Evolutionary conservation across 2,329 filamentous ascomycete genomes (phyloP).

Genomic region (Aureobasidium sp.): DNA sequence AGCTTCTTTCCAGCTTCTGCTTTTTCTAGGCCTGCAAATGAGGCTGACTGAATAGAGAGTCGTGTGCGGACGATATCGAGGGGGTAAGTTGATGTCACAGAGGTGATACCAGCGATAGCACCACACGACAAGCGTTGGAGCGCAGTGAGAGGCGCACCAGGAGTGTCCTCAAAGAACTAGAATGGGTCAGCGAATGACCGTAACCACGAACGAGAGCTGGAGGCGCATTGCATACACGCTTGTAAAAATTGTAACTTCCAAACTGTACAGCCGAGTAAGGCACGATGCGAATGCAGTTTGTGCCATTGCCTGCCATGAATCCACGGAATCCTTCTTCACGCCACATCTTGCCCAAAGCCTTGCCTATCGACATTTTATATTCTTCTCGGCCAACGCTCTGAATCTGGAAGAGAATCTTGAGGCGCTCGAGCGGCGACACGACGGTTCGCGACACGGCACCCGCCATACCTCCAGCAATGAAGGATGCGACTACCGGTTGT

Average conservation of each 20-base stretch:
- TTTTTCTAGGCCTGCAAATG: slow-evolving; percentile 67
- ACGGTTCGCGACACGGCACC: slow-evolving; percentile 97
- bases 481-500: slow-evolving; percentile 81
- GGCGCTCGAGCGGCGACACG: slow-evolving; percentile 86
- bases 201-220: background rate
- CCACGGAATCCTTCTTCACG: slow-evolving; percentile 92
- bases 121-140: slow-evolving; percentile 74
- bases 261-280: slow-evolving; percentile 98
- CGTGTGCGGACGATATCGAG: slow-evolving; percentile 95
- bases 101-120: slow-evolving; percentile 87
- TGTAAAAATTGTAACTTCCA: slow-evolving; percentile 96
- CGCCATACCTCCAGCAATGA: slow-evolving; percentile 86
- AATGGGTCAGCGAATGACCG: background rate
- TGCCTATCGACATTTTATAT: slow-evolving; percentile 85
- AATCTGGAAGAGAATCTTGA: slow-evolving; percentile 97
- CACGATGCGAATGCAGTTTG: slow-evolving; percentile 96
- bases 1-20: slow-evolving; percentile 52
- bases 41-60: slow-evolving; percentile 94
- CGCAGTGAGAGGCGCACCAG: slow-evolving; percentile 65
- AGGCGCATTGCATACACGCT: slow-evolving; percentile 54
- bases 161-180: slow-evolving; percentile 65
- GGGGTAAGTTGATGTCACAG: slow-evolving; percentile 89
- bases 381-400: slow-evolving; percentile 85
- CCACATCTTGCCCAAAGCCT: slow-evolving; percentile 92
- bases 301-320: slow-evolving; percentile 96